Base-by-base conservation (phyloP, 2,329 filamentous ascomycete genomes). In the Fusarium gaditjirri region DNA sequence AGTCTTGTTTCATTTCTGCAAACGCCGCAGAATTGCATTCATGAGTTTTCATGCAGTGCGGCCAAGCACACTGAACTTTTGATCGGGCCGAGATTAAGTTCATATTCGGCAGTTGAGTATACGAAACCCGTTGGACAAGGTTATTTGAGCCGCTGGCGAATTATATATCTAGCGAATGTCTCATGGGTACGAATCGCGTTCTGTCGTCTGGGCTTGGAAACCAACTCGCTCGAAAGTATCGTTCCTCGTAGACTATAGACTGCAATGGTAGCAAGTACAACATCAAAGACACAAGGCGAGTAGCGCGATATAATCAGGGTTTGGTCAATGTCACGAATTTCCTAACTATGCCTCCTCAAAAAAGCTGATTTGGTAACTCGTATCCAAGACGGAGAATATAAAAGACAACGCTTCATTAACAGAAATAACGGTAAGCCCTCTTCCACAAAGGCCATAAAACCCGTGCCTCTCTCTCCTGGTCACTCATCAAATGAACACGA, bases 381-480 rank as follows among this genome's bases (percentile, higher is more conserved):
- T 39, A 33, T 12, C 36, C 9, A 52, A 41, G 8, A 17, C 5
- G 21, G 14, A 39, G 14, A 9, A 39, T 25, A 39, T 16, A 25
- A 41, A 68, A 64, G 9, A 42, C 5, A 41, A 46, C 52, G 35
- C 19, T 58, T 29, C 27, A 47, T 66, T n/a, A 95, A 76, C 93
- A 95, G 69, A 95, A 83, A 67, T 90, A 87, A 77, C 92, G 92
- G 78, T 94, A 95, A 19, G 87, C 70, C 77, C 86, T 91, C 84
- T 95, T 96, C 93, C 93, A 95, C 62, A 76, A 81, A 0, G 93
- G 93, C 93, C 93, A 95, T 8, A 81, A 79, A 27, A 86, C 88
- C 77, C 86, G 85, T 83, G 97, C 94, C 52, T 92, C 92, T 43
- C 86, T 83, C 84, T 98, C 95, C 80, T 97, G 92, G 43, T 91